Conservation (phyloP, 129 eudicot species). For the Sambucus nigra region DNA sequence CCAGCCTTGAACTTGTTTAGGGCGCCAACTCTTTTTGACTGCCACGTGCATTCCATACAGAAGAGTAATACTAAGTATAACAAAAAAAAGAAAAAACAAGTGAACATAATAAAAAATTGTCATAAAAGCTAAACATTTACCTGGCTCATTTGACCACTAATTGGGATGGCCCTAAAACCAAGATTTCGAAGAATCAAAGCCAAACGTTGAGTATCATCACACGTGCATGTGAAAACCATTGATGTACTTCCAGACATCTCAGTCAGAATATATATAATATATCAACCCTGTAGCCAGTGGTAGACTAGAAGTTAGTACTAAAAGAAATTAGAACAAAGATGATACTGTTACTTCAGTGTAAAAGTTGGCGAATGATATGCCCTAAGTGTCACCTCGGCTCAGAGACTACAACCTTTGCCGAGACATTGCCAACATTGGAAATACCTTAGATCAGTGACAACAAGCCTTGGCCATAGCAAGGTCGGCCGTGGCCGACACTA, state of each 20-base stretch:
- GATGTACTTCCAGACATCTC: conserved; percentile 71
- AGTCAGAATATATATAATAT: conserved; percentile 62
- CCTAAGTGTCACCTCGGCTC: no score
- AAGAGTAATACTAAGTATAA: not conserved
- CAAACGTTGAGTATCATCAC: conserved; percentile 67
- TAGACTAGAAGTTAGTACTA: not conserved
- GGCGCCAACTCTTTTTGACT: conserved; percentile 80
- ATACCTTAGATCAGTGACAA: no score
- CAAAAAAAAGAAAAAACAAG: not conserved
- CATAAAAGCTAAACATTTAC: conserved; percentile 17
- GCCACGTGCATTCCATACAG: conserved; percentile 3
- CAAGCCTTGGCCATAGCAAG: no score
- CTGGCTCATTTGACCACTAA: conserved; percentile 90
- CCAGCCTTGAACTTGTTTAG: conserved; percentile 85
- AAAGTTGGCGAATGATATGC: no score
- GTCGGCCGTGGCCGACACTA: no score
- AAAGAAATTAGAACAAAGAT: no score
- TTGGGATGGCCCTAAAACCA: conserved; percentile 74
- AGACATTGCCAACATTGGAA: no score
- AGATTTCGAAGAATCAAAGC: conserved; percentile 85
- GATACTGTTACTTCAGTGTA: no score
- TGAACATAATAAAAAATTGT: not conserved
- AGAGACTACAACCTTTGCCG: no score
- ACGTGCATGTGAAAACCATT: conserved; percentile 94
- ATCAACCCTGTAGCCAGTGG: conserved; percentile 52